These are phyloP conservation scores for Protomyces inundatus DNA, from an alignment of 1,139 yeast species.

Conservation along the genomic window DNA sequence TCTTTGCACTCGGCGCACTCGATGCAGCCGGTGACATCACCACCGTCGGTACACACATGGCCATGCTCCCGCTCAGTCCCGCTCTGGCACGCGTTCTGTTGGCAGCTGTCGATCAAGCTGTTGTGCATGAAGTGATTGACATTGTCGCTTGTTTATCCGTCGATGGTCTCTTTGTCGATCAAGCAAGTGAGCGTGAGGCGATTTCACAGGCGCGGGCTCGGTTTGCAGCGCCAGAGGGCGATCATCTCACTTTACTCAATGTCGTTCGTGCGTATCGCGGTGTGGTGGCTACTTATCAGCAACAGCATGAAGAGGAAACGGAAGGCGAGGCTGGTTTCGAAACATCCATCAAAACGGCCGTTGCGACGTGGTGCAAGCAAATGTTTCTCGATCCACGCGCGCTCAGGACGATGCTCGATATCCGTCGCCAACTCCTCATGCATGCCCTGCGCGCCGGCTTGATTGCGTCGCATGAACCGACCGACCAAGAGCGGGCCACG, in stretches of 20 bases:
- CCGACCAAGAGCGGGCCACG: not conserved
- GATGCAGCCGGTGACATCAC: conserved; percentile 74
- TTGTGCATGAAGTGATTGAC: conserved; percentile 58
- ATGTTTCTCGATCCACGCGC: conserved; percentile 72
- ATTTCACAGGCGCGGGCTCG: conserved; percentile 48
- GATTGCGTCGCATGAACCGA: conserved; percentile 34
- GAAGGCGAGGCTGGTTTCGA: too few species aligned
- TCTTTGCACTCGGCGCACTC: conserved; percentile 74
- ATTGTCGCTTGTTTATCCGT: conserved; percentile 90
- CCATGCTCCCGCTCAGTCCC: conserved; percentile 82
- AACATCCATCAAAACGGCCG: not conserved
- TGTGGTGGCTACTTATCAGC: conserved; percentile 37
- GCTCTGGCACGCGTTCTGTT: conserved; percentile 67
- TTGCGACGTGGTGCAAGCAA: conserved; percentile 65
- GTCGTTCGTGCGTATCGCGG: conserved; percentile 27
- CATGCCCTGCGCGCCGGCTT: conserved; percentile 50
- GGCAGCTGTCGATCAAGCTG: conserved; percentile 63
- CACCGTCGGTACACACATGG: conserved; percentile 72
- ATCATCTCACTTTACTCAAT: conserved; percentile 65
- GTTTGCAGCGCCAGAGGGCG: conserved; percentile 47
- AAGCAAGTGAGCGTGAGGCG: conserved; percentile 78
- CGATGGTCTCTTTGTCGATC: conserved; percentile 76
- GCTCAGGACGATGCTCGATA: conserved; percentile 50
- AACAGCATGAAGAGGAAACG: conserved; percentile 32
- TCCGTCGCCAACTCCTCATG: conserved; percentile 66